phyloP scores from a whole-genome alignment of 1,139 yeast genomes.

The Debaryomyces nepalensis region DNA sequence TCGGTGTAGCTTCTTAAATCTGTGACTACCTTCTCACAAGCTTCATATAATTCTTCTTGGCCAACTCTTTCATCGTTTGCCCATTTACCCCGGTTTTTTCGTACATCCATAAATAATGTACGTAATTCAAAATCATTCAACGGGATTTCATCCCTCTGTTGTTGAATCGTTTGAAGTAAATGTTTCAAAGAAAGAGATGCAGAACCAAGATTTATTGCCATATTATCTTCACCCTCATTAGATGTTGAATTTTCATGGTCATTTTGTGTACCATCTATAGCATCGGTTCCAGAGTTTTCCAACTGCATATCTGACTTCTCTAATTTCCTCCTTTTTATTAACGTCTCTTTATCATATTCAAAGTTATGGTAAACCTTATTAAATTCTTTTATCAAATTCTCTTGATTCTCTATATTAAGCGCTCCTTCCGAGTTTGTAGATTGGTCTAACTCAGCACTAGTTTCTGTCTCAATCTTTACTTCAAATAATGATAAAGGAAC shows the following conservation, averaged over 20 bases:
- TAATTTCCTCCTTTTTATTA: constrained; percentile 73
- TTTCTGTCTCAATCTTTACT: constrained; percentile 16
- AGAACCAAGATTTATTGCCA: constrained; percentile 66
- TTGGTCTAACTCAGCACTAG: constrained; percentile 15
- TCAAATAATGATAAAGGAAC: constrained; percentile 35
- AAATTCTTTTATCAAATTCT: constrained; percentile 44
- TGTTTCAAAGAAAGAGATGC: constrained; percentile 84
- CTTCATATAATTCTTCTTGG: constrained; percentile 96
- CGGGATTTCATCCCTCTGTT: constrained; percentile 70
- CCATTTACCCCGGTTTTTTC: constrained; percentile 97
- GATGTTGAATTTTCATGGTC: constrained; percentile 14
- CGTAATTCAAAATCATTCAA: constrained; percentile 87
- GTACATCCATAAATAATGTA: constrained; percentile 84
- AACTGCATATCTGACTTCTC: constrained; percentile 80
- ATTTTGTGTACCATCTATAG: constrained; percentile 3
- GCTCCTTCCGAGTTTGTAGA: constrained; percentile 15
- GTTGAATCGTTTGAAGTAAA: constrained; percentile 75
- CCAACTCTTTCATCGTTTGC: constrained; percentile 93
- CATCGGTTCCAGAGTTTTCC: constrained; percentile 38
- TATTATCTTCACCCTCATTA: constrained; percentile 17
- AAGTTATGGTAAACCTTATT: constrained; percentile 78
- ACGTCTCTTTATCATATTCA: constrained; percentile 80
- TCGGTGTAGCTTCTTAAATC: constrained; percentile 93
- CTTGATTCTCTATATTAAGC: constrained; percentile 38
- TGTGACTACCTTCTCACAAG: constrained; percentile 91